phyloP scores from a whole-genome alignment of 371 early-diverging fungal species.

The Phascolomyces articulosus region DNA sequence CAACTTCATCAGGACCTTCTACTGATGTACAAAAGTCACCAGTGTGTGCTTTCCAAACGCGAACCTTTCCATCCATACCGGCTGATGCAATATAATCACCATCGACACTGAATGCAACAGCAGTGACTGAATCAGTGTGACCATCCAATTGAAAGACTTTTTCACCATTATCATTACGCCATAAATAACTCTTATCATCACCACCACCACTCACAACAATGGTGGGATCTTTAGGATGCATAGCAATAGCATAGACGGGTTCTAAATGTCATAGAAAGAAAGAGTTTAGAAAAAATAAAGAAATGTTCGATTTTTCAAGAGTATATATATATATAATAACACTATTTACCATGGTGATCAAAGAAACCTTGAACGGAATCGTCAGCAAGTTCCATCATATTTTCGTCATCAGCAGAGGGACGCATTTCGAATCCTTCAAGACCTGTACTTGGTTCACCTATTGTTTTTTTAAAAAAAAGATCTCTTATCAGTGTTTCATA shows the following conservation, averaged over 20 bases:
- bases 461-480: too few relatives aligned
- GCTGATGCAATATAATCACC: constrained; percentile 90
- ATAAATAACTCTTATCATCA: constrained; percentile 91
- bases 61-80: constrained; percentile 92
- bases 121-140: constrained; percentile 90
- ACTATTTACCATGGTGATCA: constrained; percentile 72
- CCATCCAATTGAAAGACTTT: constrained; percentile 60
- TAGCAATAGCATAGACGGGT: constrained; percentile 86
- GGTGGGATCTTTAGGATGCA: constrained; percentile 75
- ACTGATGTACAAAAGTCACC: constrained; percentile 67
- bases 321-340: background rate
- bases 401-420: constrained; percentile 55
- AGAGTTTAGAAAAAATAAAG: too few relatives aligned
- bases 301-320: background rate
- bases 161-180: constrained; percentile 88
- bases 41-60: constrained; percentile 75
- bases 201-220: constrained; percentile 88
- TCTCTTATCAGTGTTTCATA: too few relatives aligned
- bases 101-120: constrained; percentile 83
- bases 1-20: constrained; percentile 93
- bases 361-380: constrained; percentile 95
- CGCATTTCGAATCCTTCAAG: constrained; percentile 38
- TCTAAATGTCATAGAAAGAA: too few relatives aligned
- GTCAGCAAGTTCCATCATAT: constrained; percentile 73
- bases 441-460: constrained; percentile 11